phyloP scores from a whole-genome alignment of 148 eudicot species.

The Vaccinium macrocarpon region DNA sequence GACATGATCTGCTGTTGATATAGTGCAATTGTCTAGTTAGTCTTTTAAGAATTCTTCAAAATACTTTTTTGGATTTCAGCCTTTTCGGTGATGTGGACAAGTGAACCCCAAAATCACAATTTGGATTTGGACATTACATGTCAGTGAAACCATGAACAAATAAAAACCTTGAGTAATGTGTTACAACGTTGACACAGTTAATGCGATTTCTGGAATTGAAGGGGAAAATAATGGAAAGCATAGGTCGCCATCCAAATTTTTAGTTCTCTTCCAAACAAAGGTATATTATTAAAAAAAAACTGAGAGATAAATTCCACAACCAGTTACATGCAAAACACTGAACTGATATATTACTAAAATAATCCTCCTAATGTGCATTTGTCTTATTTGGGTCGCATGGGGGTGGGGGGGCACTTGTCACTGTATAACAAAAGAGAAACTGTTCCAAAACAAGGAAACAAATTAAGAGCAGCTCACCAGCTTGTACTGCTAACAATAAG shows the following conservation, averaged over 20 bases:
- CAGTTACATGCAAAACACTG: neutral
- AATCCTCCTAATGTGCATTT: neutral
- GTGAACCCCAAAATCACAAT: neutral
- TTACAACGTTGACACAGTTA: neutral
- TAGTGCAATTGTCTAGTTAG: neutral
- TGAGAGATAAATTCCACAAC: neutral
- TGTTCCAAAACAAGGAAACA: neutral
- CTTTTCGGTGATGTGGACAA: neutral
- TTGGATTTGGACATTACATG: neutral
- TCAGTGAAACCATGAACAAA: neutral
- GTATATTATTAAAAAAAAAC: neutral
- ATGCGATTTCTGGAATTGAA: neutral
- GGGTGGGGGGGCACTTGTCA: neutral
- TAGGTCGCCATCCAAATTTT: neutral
- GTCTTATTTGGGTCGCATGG: neutral
- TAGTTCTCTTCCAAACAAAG: neutral
- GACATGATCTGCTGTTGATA: neutral
- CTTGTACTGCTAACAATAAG: constrained; percentile 95
- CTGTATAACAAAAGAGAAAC: neutral
- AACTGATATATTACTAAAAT: neutral
- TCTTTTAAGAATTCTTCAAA: neutral
- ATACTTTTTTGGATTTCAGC: neutral
- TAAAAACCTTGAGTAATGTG: neutral
- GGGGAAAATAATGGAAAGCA: neutral
- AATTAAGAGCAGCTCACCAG: constrained; percentile 52